Percentiles rank a stretch among this genome's conserved stretches.
phyloP scores from a whole-genome alignment of 208 protist genomes.

The Trypanosoma vivax region DNA sequence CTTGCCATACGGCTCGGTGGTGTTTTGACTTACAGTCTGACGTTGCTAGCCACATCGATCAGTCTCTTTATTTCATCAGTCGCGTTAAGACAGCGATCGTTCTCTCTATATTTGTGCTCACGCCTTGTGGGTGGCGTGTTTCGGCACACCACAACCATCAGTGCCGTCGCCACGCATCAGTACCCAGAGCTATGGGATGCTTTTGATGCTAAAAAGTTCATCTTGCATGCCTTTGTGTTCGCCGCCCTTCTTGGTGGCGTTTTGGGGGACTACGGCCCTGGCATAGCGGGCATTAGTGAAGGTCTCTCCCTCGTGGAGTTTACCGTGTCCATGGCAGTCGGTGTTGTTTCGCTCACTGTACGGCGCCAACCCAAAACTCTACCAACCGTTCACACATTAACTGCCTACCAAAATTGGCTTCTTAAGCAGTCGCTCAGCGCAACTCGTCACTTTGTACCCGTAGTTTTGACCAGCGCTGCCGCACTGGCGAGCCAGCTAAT shows the following conservation, averaged over 20 bases:
- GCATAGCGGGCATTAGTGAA: not conserved
- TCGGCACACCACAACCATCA: slow-evolving; percentile 24
- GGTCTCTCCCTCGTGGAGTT: slow-evolving; percentile 12
- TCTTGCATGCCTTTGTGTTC: not conserved
- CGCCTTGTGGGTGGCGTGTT: slow-evolving; percentile 52
- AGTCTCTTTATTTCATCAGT: slow-evolving; percentile 21
- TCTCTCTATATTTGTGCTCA: slow-evolving; percentile 43
- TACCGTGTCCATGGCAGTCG: not conserved
- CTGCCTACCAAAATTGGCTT: slow-evolving; percentile 15
- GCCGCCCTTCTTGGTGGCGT: slow-evolving; percentile 17
- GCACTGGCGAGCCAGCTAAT: slow-evolving; percentile 33
- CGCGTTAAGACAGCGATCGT: slow-evolving; percentile 25
- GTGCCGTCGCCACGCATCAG: slow-evolving; percentile 7
- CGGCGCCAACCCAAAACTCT: slow-evolving; percentile 6
- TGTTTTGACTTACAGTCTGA: slow-evolving; percentile 20
- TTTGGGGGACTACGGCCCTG: slow-evolving; percentile 5
- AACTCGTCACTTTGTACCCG: slow-evolving; percentile 7
- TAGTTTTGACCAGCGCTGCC: slow-evolving; percentile 6
- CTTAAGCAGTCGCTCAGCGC: not conserved
- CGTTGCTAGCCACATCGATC: slow-evolving; percentile 28
- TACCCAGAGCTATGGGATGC: not conserved
- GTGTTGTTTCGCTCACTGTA: slow-evolving; percentile 2
- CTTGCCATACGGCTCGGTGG: slow-evolving; percentile 25
- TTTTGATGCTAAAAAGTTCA: not conserved
- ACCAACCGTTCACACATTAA: not conserved